Evolutionary conservation across 306 rosid species (phyloP).

Genomic region (Cicer cuneatum): DNA sequence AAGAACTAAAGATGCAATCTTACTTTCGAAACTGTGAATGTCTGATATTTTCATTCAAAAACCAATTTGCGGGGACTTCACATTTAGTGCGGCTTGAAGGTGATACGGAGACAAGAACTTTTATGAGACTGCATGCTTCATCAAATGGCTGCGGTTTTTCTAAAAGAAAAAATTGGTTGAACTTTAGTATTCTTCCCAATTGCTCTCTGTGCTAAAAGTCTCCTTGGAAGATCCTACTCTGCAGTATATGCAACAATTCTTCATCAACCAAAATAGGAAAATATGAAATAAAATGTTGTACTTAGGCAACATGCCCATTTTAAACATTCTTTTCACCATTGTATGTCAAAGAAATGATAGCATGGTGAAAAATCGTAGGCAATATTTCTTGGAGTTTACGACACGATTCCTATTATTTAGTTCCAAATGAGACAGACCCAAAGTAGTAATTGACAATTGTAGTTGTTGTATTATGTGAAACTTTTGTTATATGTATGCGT

Average conservation of each 20-base stretch:
- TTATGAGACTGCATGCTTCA: not conserved
- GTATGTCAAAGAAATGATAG: not conserved
- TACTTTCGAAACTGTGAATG: too few species aligned
- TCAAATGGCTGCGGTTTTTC: conserved; percentile 32
- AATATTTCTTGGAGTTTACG: conserved; percentile 5
- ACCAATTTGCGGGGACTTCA: conserved; percentile 15
- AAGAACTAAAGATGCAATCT: conserved; percentile 44
- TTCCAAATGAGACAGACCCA: not conserved
- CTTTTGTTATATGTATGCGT: not conserved
- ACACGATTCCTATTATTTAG: conserved; percentile 9
- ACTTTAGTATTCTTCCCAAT: conserved; percentile 1
- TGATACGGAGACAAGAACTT: not conserved
- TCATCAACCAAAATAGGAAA: conserved; percentile 11
- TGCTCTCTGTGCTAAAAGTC: conserved; percentile 3
- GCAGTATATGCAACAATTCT: conserved; percentile 21
- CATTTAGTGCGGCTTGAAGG: conserved; percentile 9
- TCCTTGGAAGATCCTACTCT: conserved; percentile 15
- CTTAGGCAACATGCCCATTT: conserved; percentile 7
- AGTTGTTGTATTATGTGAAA: not conserved
- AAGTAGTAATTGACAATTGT: conserved; percentile 7
- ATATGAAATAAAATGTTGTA: not conserved
- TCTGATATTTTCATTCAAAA: not conserved
- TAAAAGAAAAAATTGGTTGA: not conserved
- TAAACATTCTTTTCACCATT: conserved; percentile 20
- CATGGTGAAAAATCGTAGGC: conserved; percentile 15